phyloP scores from a whole-genome alignment of 2,329 filamentous ascomycete species.

The Beauveria scarabaeidicola region DNA sequence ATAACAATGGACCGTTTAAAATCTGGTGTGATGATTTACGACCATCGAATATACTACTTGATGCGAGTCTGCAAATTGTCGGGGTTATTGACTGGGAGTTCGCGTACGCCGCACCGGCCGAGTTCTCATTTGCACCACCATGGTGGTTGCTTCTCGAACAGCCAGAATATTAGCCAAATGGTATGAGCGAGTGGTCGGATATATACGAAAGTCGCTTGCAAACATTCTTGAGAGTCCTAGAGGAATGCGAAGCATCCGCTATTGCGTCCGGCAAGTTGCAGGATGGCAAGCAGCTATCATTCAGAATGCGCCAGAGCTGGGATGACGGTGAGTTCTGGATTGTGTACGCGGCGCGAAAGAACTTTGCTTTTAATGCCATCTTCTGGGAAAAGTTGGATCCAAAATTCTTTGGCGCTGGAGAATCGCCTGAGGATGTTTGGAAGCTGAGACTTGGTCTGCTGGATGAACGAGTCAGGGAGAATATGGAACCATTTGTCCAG shows the following conservation, averaged over 20 bases:
- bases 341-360: not conserved
- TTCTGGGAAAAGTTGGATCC: not conserved
- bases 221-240: not conserved
- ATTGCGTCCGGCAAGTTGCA: not conserved
- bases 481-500: conserved; percentile 1
- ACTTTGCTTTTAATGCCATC: not conserved
- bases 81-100: not conserved
- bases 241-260: not conserved
- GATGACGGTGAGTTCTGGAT: not conserved
- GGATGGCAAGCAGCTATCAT: not conserved
- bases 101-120: not conserved
- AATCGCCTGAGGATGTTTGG: conserved; percentile 1
- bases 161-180: not conserved
- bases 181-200: not conserved
- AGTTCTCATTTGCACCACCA: not conserved
- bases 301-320: conserved; percentile 2
- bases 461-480: not conserved
- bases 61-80: not conserved
- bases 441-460: not conserved
- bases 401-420: not conserved
- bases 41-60: not conserved
- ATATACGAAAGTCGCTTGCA: not conserved
- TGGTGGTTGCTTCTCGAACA: conserved; percentile 3
- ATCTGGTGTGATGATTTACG: conserved; percentile 1
- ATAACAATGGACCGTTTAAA: not conserved